These are phyloP conservation scores for Leptographium lundbergii DNA, from an alignment of 2,329 filamentous ascomycete genomes.

Conservation along the genomic window DNA sequence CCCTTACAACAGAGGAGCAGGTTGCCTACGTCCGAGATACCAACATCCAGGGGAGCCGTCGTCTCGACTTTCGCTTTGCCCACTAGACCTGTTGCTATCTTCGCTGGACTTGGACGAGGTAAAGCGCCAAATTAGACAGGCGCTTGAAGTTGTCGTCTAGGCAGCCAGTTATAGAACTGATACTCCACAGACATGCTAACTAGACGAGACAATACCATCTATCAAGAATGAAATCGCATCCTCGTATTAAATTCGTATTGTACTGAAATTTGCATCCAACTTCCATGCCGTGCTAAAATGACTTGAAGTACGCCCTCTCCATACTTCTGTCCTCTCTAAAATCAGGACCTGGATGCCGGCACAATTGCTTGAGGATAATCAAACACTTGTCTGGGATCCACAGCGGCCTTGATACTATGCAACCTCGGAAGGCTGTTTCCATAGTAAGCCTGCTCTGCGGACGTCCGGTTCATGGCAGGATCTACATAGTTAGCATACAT, in stretches of 20 bases:
- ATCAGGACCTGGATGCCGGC: constrained; percentile 5
- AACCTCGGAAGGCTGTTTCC: constrained; percentile 24
- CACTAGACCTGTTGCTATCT: constrained; percentile 14
- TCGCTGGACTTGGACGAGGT: too few species aligned
- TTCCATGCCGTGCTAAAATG: too few species aligned
- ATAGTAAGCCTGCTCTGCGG: constrained; percentile 38
- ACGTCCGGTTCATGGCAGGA: constrained; percentile 28
- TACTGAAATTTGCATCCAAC: too few species aligned
- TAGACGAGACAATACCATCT: too few species aligned
- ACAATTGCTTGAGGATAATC: constrained; percentile 24
- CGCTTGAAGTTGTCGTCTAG: too few species aligned
- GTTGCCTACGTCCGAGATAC: constrained; percentile 32
- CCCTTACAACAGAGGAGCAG: constrained; percentile 34
- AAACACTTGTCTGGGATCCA: constrained; percentile 28
- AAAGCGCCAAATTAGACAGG: too few species aligned
- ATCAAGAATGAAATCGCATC: too few species aligned
- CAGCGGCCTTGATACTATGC: constrained; percentile 24
- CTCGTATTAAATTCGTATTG: too few species aligned
- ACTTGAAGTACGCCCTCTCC: too few species aligned
- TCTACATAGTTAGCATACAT: constrained; percentile 44
- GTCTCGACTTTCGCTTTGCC: constrained; percentile 29
- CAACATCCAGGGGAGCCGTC: constrained; percentile 29
- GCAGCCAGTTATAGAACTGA: too few species aligned
- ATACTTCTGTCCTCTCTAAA: too few species aligned
- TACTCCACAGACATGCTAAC: too few species aligned